Percentiles rank a stretch among this genome's conserved stretches.
phyloP scores from a whole-genome alignment of 768 basidiomycete genomes.

The button mushroom (Agaricus bisporus) region DNA sequence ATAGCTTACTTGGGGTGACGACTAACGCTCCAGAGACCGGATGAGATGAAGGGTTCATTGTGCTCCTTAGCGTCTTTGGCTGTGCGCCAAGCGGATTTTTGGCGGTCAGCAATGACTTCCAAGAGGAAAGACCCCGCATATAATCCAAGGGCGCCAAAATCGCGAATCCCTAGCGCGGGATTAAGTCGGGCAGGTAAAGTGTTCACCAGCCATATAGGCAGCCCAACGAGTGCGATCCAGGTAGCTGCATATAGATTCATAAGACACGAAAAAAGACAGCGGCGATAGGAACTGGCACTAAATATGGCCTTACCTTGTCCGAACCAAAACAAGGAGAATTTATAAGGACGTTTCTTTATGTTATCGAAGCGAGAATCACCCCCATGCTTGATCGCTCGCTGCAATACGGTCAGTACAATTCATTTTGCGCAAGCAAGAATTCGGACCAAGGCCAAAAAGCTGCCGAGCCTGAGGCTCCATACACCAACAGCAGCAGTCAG shows the following conservation, averaged over 20 bases:
- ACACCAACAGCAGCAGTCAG: conserved; percentile 48
- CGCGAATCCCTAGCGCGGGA: conserved; percentile 44
- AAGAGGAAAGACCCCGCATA: conserved; percentile 51
- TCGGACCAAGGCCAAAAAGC: conserved; percentile 48
- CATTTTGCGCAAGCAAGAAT: background rate
- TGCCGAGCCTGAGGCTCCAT: conserved; percentile 61
- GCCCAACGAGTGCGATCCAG: conserved; percentile 63
- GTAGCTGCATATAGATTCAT: conserved; percentile 31
- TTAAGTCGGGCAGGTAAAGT: conserved; percentile 42
- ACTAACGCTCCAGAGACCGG: conserved; percentile 61
- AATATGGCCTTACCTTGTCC: conserved; percentile 38
- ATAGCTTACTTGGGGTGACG: conserved; percentile 65
- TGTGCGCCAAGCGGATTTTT: conserved; percentile 59
- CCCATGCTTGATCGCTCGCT: conserved; percentile 42
- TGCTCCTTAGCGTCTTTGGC: conserved; percentile 58
- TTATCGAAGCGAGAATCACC: conserved; percentile 64
- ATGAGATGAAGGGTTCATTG: conserved; percentile 62
- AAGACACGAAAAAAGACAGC: background rate
- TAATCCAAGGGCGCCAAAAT: conserved; percentile 49
- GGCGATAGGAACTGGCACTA: background rate
- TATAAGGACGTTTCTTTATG: conserved; percentile 32
- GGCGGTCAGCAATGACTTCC: conserved; percentile 57
- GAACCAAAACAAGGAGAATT: conserved; percentile 58
- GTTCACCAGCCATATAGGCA: conserved; percentile 66
- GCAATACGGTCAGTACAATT: background rate